These are phyloP conservation scores for Afroboletus lepidellus DNA, from an alignment of 1,284 basidiomycete genomes.

Conservation along the genomic window DNA sequence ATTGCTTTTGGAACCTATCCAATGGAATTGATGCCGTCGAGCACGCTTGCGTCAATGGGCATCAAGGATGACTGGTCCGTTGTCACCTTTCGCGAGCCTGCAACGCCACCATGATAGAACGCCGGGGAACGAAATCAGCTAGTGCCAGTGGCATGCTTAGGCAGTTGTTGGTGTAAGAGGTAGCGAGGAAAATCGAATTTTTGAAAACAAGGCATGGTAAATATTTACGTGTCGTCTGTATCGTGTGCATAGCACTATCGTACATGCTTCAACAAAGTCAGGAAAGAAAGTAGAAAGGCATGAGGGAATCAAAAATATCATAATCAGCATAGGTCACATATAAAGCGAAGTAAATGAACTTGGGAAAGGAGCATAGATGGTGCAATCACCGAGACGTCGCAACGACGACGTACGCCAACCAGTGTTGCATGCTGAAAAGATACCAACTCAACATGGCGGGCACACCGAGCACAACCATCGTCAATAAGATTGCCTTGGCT, in stretches of 20 bases:
- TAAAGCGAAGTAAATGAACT: background rate
- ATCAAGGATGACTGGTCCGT: too few relatives aligned
- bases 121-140: too few relatives aligned
- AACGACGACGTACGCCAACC: constrained; percentile 15
- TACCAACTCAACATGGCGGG: constrained; percentile 25
- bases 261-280: background rate
- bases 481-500: constrained; percentile 19
- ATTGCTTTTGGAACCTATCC: too few relatives aligned
- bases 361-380: background rate
- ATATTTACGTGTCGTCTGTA: background rate
- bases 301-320: constrained; percentile 3
- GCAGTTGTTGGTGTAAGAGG: too few relatives aligned
- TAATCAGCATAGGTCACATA: constrained; percentile 12
- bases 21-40: too few relatives aligned
- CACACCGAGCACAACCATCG: constrained; percentile 20
- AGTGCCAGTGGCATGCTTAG: too few relatives aligned
- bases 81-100: too few relatives aligned
- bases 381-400: constrained; percentile 5
- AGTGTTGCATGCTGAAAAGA: constrained; percentile 3
- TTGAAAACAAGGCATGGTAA: too few relatives aligned
- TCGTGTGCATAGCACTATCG: background rate
- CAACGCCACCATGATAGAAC: too few relatives aligned
- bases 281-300: background rate
- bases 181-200: too few relatives aligned
- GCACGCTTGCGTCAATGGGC: too few relatives aligned